A percentile compares a stretch with the other conserved stretches of the same genome.
Evolutionary conservation across 108 stramenopile species (phyloP).

Genomic region (Skeletonema menzelii): DNA sequence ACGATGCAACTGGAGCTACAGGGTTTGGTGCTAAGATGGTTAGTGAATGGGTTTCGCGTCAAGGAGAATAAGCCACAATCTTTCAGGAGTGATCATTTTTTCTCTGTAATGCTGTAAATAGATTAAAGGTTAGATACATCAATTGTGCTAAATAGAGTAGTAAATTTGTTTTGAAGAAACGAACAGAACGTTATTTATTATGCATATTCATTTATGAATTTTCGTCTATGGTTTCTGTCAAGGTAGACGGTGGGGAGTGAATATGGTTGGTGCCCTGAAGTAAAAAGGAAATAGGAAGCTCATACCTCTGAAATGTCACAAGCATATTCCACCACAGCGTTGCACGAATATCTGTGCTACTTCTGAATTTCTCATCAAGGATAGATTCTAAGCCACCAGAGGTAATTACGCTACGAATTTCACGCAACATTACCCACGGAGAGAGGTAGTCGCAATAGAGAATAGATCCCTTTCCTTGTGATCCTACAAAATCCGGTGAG

Average conservation of each 20-base stretch:
- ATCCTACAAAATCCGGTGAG: slow-evolving; percentile 62
- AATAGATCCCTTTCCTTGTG: slow-evolving; percentile 68
- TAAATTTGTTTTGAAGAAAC: not conserved
- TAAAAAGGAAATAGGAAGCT: slow-evolving; percentile 70
- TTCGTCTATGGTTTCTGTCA: not conserved
- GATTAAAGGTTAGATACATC: not conserved
- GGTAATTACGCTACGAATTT: slow-evolving; percentile 54
- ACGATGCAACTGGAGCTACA: slow-evolving; percentile 82
- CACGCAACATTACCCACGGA: slow-evolving; percentile 82
- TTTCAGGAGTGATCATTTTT: not conserved
- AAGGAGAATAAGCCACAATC: slow-evolving; percentile 38
- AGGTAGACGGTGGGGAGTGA: slow-evolving; percentile 30
- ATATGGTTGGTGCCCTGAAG: slow-evolving; percentile 76
- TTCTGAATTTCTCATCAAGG: slow-evolving; percentile 65
- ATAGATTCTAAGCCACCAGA: slow-evolving; percentile 57
- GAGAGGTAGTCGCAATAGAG: slow-evolving; percentile 83
- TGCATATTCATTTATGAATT: not conserved
- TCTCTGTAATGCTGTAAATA: not conserved
- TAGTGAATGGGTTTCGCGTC: slow-evolving; percentile 83
- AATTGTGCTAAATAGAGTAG: not conserved
- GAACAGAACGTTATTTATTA: not conserved
- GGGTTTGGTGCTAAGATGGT: slow-evolving; percentile 94
- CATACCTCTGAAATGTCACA: slow-evolving; percentile 60
- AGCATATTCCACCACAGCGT: slow-evolving; percentile 88
- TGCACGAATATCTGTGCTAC: slow-evolving; percentile 59